phyloP scores from a whole-genome alignment of 257 asterid species.

The Capsicum chinense region DNA sequence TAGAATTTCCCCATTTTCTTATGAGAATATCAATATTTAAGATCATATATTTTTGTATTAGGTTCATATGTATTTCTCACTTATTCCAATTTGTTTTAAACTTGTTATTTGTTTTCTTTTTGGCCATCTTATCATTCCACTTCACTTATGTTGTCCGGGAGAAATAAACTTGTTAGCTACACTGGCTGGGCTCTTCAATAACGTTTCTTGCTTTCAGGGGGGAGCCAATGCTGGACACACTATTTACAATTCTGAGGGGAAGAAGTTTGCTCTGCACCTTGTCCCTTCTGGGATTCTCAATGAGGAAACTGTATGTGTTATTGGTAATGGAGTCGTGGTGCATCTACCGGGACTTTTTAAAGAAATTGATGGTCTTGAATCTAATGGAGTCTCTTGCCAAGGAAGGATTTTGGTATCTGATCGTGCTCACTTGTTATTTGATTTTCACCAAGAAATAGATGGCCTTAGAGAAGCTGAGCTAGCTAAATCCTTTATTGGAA shows the following conservation, averaged over 20 bases:
- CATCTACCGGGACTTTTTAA: constrained; percentile 82
- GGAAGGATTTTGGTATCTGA: constrained; percentile 90
- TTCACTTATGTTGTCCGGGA: background rate
- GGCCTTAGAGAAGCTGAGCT: constrained; percentile 90
- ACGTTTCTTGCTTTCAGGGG: constrained; percentile 53
- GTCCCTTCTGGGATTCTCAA: constrained; percentile 92
- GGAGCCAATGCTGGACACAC: constrained; percentile 99
- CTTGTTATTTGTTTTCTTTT: background rate
- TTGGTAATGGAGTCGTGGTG: constrained; percentile 92
- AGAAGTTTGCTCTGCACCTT: constrained; percentile 91
- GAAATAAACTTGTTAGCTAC: background rate
- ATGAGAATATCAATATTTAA: background rate
- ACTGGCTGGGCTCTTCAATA: background rate
- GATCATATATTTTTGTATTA: background rate
- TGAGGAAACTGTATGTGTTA: constrained; percentile 43
- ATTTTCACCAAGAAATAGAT: constrained; percentile 83
- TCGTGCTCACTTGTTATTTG: constrained; percentile 85
- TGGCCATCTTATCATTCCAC: background rate
- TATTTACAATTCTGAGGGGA: constrained; percentile 86
- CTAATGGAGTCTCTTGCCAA: constrained; percentile 75
- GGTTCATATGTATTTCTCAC: background rate
- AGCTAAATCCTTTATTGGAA: constrained; percentile 87
- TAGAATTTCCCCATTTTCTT: background rate
- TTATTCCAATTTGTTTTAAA: background rate
- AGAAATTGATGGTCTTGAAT: constrained; percentile 81